Conservation (phyloP, 208 protist species). For the Porcisia hertigi region DNA sequence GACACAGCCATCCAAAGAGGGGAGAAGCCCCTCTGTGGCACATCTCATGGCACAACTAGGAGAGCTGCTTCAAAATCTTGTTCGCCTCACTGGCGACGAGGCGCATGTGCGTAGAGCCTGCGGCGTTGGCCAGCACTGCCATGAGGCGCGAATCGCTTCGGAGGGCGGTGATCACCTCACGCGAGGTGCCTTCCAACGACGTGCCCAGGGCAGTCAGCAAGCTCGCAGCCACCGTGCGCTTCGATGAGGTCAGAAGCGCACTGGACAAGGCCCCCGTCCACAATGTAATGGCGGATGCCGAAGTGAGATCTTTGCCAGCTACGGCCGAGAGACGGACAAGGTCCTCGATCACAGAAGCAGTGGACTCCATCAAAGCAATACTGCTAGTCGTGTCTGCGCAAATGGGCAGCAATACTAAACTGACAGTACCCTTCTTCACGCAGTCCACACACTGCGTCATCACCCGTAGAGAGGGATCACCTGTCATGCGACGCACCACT, state of each 20-base stretch:
- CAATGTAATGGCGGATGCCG: conserved; percentile 23
- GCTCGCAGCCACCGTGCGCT: conserved; percentile 36
- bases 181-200: conserved; percentile 33
- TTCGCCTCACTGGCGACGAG: conserved; percentile 34
- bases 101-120: conserved; percentile 19
- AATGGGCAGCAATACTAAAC: conserved; percentile 54
- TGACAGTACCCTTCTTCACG: conserved; percentile 36
- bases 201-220: conserved; percentile 52
- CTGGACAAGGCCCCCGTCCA: conserved; percentile 34
- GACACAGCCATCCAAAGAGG: neutral
- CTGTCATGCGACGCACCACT: conserved; percentile 44
- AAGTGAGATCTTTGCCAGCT: conserved; percentile 49
- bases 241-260: conserved; percentile 27
- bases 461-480: conserved; percentile 34
- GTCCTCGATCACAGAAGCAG: conserved; percentile 49
- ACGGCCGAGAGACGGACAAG: conserved; percentile 40
- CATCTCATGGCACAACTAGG: neutral
- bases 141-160: conserved; percentile 15
- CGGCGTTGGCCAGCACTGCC: conserved; percentile 20
- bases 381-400: conserved; percentile 34
- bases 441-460: conserved; percentile 44
- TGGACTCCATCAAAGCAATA: conserved; percentile 39
- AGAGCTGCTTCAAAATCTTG: conserved; percentile 25
- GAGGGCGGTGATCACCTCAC: conserved; percentile 11
- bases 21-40: neutral